Percentiles rank a stretch among this genome's conserved stretches.
These are phyloP conservation scores for Nectriaceae sp. DNA, from an alignment of 2,329 filamentous ascomycete species.

Conservation along the genomic window DNA sequence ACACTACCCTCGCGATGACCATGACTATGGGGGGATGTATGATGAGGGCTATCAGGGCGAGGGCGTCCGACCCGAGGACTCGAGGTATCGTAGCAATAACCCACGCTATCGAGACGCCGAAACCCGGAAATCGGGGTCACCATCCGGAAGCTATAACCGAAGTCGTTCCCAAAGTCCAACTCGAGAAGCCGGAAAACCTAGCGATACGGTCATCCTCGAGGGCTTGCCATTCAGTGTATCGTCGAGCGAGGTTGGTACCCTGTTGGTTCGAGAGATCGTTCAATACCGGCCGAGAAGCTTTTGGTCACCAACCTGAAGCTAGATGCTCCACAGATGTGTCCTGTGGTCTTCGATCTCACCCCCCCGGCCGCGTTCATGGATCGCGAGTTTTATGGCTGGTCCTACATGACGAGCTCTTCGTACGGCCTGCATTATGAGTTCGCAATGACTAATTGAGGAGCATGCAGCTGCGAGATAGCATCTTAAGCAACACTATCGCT, in stretches of 20 bases:
- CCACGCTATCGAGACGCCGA: conserved; percentile 23
- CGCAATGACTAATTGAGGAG: conserved; percentile 26
- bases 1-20: conserved; percentile 29
- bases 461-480: conserved; percentile 38
- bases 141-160: conserved; percentile 27
- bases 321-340: conserved; percentile 5
- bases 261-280: conserved; percentile 18
- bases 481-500: conserved; percentile 36
- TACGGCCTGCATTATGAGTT: conserved; percentile 17
- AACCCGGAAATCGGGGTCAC: conserved; percentile 26
- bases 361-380: conserved; percentile 5
- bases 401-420: conserved; percentile 10
- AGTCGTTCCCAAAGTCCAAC: conserved; percentile 38
- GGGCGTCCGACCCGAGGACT: conserved; percentile 21
- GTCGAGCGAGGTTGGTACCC: conserved; percentile 51
- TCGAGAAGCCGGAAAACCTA: conserved; percentile 44
- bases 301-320: conserved; percentile 11
- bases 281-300: conserved; percentile 4
- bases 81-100: conserved; percentile 17
- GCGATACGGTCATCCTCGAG: conserved; percentile 57
- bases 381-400: conserved; percentile 1
- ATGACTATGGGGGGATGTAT: conserved; percentile 41
- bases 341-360: conserved; percentile 1
- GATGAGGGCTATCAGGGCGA: conserved; percentile 38
- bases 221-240: conserved; percentile 52